Evolutionary conservation across 208 protist species (phyloP), one percentile per base, ranked within the genome.

Genomic region (Novymonas esmeraldas): DNA sequence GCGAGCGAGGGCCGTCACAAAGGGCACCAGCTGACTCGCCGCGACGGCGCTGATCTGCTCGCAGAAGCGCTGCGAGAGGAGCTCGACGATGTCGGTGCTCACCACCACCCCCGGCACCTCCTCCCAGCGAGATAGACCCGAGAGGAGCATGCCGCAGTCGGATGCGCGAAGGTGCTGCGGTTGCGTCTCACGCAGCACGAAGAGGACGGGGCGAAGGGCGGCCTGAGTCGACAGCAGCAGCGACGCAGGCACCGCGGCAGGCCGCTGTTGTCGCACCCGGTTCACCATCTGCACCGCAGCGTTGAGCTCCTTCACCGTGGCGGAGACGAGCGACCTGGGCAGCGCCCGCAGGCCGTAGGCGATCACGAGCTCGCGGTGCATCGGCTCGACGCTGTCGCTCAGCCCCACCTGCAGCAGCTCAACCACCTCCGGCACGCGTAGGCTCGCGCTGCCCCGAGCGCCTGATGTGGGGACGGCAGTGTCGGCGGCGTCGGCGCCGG

Each of bases 11-110:
- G 64, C 49, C 58, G 61, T 63, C 22, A 75, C 44, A 64, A 93
- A 84, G 3, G 87, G 85, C 59, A 95, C 63, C 11, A 93, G 67
- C n/a, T 95, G 90, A 16, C 50, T 42, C 29, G 79, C 48, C 28
- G 79, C 63, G n/a, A 81, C 85, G 42, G 64, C 70, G 16, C 73
- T 51, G 58, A 92, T 82, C 48, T 86, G 76, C 44, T 70, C 57
- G 4, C 63, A 42, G 64, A 95, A 91, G 50, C 70, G 78, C 22
- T 70, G 58, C 34, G 79, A 95, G 22, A 95, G 75, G 45, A 93
- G 73, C 62, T 93, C 82, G 6, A 89, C 50, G 38, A 93, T 33
- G 55, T 95, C 90, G 1, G 78, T 76, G 29, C 58, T 64, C 22
- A 78, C 44, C 18, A 50, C 56, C 31, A 61, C 76, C 16, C 70